Evolutionary conservation across 2,329 filamentous ascomycete species (phyloP).

Genomic region (Diaporthe destruens): DNA sequence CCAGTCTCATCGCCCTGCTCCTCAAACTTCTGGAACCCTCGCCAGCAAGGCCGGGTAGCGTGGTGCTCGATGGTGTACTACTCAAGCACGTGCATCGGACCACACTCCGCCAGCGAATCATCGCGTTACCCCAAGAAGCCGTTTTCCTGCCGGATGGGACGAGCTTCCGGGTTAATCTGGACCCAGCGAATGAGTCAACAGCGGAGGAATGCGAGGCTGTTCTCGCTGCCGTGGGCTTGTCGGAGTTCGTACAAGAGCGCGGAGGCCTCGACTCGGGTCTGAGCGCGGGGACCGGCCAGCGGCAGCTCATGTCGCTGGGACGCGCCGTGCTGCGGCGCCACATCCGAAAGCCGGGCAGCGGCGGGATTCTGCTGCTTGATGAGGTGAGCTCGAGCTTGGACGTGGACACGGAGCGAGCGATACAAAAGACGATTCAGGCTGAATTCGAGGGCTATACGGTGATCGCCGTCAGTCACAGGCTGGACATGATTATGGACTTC

Average conservation of each 20-base stretch:
- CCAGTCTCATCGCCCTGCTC: constrained; percentile 55
- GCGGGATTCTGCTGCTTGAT: too few species aligned
- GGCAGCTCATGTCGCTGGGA: constrained; percentile 47
- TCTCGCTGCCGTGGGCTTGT: constrained; percentile 52
- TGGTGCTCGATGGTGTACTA: constrained; percentile 58
- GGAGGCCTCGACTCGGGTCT: constrained; percentile 56
- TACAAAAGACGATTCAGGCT: too few species aligned
- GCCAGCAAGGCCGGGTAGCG: constrained; percentile 42
- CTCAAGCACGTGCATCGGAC: constrained; percentile 55
- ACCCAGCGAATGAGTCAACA: constrained; percentile 52
- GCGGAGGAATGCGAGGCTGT: constrained; percentile 51
- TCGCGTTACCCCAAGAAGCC: constrained; percentile 66
- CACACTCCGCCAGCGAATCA: constrained; percentile 60
- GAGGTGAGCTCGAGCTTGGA: too few species aligned
- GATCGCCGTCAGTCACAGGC: too few species aligned
- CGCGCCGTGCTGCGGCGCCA: constrained; percentile 41
- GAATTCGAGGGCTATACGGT: too few species aligned
- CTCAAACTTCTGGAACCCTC: constrained; percentile 58
- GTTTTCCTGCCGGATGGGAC: constrained; percentile 63
- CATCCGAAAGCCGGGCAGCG: too few species aligned
- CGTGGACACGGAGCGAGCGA: too few species aligned
- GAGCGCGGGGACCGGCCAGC: constrained; percentile 66
- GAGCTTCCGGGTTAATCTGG: constrained; percentile 57
- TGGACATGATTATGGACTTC: too few species aligned
- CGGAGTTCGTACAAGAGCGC: constrained; percentile 49